phyloP scores from a whole-genome alignment of 148 eudicot species.

The Linanthus parryae region DNA sequence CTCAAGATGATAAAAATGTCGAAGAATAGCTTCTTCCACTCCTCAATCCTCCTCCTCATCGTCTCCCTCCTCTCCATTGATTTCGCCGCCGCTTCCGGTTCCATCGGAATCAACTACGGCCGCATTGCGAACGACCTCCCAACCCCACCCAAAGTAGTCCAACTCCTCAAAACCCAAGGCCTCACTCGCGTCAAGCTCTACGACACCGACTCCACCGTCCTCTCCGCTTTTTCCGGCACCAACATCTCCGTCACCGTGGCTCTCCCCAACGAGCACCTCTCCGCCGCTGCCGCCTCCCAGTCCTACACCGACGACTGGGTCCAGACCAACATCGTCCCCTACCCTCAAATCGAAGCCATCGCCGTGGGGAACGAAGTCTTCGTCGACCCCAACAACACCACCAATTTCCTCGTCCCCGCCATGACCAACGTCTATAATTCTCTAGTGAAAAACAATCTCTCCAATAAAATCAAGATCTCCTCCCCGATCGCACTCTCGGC shows the following conservation, averaged over 20 bases:
- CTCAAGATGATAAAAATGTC: no score
- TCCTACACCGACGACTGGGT: slow-evolving; percentile 77
- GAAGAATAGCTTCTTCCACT: background rate
- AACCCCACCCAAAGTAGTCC: slow-evolving; percentile 51
- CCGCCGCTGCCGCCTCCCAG: slow-evolving; percentile 51
- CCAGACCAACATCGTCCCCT: slow-evolving; percentile 37
- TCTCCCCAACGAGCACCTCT: slow-evolving; percentile 67
- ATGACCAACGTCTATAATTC: slow-evolving; percentile 53
- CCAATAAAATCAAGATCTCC: slow-evolving; percentile 32
- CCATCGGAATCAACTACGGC: slow-evolving; percentile 77
- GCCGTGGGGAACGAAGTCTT: slow-evolving; percentile 94
- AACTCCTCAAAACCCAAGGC: slow-evolving; percentile 60
- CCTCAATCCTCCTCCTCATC: background rate
- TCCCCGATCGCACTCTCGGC: slow-evolving; percentile 62
- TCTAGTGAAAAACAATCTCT: slow-evolving; percentile 23
- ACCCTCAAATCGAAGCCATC: slow-evolving; percentile 40
- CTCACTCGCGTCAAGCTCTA: slow-evolving; percentile 55
- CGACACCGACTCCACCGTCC: slow-evolving; percentile 42
- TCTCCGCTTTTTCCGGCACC: slow-evolving; percentile 38
- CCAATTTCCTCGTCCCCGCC: slow-evolving; percentile 54
- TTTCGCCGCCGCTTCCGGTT: slow-evolving; percentile 24
- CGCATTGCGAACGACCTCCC: slow-evolving; percentile 76
- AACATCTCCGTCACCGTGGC: slow-evolving; percentile 35
- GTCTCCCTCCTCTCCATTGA: slow-evolving; percentile 3
- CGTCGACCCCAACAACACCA: slow-evolving; percentile 39